A percentile compares a stretch with the other conserved stretches of the same genome.
phyloP scores from a whole-genome alignment of 306 rosid species.

The Ceratonia siliqua region DNA sequence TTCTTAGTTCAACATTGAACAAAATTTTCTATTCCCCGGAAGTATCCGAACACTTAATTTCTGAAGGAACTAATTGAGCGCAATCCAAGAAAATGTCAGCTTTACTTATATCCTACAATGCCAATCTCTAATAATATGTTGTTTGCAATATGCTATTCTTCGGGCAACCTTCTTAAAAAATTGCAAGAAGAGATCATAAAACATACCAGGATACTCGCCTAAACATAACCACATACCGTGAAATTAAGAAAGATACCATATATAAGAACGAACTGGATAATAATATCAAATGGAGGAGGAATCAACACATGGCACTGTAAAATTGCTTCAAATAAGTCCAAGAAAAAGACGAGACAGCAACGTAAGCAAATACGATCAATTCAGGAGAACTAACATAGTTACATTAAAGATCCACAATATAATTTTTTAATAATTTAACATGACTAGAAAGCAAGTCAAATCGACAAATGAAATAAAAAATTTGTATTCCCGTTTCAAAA shows the following conservation, averaged over 20 bases:
- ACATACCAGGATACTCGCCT: neutral
- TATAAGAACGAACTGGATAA: neutral
- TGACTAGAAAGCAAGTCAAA: neutral
- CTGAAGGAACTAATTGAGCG: neutral
- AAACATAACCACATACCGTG: neutral
- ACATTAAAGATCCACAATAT: neutral
- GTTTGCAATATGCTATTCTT: neutral
- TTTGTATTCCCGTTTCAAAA: neutral
- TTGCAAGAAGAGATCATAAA: neutral
- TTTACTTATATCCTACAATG: conserved; percentile 15
- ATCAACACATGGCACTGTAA: neutral
- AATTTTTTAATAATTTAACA: neutral
- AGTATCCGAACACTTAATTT: neutral
- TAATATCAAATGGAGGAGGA: neutral
- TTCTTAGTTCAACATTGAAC: neutral
- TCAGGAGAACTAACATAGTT: neutral
- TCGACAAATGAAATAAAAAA: neutral
- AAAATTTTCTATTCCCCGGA: neutral
- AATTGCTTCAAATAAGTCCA: neutral
- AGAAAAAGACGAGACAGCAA: neutral
- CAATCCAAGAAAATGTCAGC: neutral
- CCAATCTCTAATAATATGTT: neutral
- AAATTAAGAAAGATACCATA: neutral
- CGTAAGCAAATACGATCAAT: neutral
- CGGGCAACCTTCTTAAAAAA: neutral